Evolutionary conservation across 495 filamentous ascomycete genomes (phyloP).

Genomic region (Lepraria neglecta): DNA sequence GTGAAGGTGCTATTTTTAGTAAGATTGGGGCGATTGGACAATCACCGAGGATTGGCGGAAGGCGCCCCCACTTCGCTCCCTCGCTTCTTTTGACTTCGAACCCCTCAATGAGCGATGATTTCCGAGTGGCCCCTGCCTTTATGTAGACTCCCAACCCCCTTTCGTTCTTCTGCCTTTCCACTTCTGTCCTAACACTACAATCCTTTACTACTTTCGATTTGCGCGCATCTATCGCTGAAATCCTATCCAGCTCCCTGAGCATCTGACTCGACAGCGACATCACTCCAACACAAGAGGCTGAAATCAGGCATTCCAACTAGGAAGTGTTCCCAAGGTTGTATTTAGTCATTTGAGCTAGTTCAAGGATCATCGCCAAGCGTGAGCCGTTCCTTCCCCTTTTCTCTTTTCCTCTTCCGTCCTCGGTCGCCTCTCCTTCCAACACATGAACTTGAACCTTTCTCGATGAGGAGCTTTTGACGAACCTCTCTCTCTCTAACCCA

Average conservation of each 20-base stretch:
- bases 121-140: neutral
- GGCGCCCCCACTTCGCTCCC: no score
- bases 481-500: slow-evolving; percentile 21
- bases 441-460: slow-evolving; percentile 21
- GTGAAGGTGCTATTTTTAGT: no score
- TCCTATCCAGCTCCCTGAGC: neutral
- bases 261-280: neutral
- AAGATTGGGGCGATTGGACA: no score
- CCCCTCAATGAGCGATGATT: slow-evolving; percentile 2
- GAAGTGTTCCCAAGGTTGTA: neutral
- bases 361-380: slow-evolving; percentile 7
- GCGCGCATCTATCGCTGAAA: slow-evolving; percentile 14
- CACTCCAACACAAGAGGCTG: neutral
- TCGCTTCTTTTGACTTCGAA: neutral
- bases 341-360: slow-evolving; percentile 4
- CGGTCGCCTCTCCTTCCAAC: slow-evolving; percentile 21
- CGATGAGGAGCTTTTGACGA: slow-evolving; percentile 28
- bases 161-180: slow-evolving; percentile 15
- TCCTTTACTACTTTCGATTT: slow-evolving; percentile 18
- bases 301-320: neutral
- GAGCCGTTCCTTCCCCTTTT: slow-evolving; percentile 15
- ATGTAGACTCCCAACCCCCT: slow-evolving; percentile 7
- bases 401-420: slow-evolving; percentile 24
- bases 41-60: no score
- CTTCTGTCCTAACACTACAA: slow-evolving; percentile 11